phyloP scores from a whole-genome alignment of 805 yeast genomes.

The Millerozyma miso region DNA sequence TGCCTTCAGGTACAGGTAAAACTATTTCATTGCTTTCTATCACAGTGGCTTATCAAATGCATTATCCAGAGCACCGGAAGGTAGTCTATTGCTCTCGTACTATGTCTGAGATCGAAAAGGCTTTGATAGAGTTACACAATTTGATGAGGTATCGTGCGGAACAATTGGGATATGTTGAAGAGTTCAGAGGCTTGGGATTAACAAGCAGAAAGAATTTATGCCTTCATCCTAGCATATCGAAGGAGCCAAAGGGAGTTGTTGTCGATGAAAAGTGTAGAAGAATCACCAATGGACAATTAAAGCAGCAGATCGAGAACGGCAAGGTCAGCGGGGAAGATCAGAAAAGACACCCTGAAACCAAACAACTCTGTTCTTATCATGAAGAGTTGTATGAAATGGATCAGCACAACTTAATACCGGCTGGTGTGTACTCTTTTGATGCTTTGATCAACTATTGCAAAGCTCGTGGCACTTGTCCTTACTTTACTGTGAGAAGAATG shows the following conservation, averaged over 20 bases:
- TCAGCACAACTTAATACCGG: conserved; percentile 83
- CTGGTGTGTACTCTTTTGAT: conserved; percentile 94
- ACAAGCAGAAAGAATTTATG: conserved; percentile 94
- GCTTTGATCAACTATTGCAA: conserved; percentile 74
- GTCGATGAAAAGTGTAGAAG: conserved; percentile 97
- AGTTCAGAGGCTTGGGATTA: conserved; percentile 89
- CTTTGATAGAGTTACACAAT: conserved; percentile 82
- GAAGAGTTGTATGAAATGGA: conserved; percentile 84
- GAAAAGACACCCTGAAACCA: conserved; percentile 33
- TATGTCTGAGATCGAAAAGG: conserved; percentile 98
- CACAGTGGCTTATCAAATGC: conserved; percentile 93
- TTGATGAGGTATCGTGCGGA: conserved; percentile 82
- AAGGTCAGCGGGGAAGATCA: conserved; percentile 51
- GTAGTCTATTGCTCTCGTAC: conserved; percentile 98
- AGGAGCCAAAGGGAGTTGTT: conserved; percentile 84
- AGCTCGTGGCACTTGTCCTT: conserved; percentile 83
- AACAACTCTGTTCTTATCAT: conserved; percentile 73
- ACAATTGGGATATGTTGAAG: conserved; percentile 83
- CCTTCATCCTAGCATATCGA: conserved; percentile 79
- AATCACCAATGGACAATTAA: conserved; percentile 87
- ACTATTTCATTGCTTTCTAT: conserved; percentile 87
- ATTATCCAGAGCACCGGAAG: conserved; percentile 90
- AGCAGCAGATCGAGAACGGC: conserved; percentile 52
- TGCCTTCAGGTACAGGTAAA: conserved; percentile 99
- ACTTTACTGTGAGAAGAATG: conserved; percentile 97